Percentiles rank a stretch among this genome's conserved stretches.
phyloP scores from a whole-genome alignment of 257 asterid species.

The Nicotiana undulata region DNA sequence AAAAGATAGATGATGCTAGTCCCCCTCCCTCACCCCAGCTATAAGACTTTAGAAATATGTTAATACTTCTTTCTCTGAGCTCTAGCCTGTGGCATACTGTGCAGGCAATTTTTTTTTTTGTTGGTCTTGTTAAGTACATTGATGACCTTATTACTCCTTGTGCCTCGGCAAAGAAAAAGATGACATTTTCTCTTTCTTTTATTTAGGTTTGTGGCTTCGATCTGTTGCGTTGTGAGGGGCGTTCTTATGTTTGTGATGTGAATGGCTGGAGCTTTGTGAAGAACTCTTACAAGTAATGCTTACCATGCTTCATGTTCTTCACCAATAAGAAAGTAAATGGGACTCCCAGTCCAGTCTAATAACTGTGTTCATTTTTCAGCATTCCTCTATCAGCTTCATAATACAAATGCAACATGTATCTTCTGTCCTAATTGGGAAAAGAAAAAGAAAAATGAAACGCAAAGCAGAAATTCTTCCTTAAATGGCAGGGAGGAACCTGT shows the following conservation, averaged over 20 bases:
- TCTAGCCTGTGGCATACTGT: not conserved
- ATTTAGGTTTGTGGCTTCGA: slow-evolving; percentile 98
- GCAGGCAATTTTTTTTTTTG: not conserved
- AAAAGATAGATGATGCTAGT: not conserved
- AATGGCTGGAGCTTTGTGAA: slow-evolving; percentile 99
- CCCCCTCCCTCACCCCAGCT: not conserved
- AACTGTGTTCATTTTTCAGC: not conserved
- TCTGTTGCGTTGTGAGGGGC: slow-evolving; percentile 93
- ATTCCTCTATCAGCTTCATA: not conserved
- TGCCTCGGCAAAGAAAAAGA: not conserved
- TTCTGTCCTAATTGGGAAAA: not conserved
- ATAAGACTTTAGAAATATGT: not conserved
- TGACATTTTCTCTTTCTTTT: slow-evolving; percentile 5
- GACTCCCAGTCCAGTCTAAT: not conserved
- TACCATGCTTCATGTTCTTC: not conserved
- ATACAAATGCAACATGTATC: not conserved
- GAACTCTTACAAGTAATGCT: slow-evolving; percentile 82
- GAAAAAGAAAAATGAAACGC: not conserved
- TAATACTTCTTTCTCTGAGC: not conserved
- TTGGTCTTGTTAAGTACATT: not conserved
- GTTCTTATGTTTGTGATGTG: slow-evolving; percentile 94
- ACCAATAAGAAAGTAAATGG: not conserved
- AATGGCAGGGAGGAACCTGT: not conserved
- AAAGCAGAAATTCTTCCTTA: not conserved
- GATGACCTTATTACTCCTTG: not conserved